Percentiles rank a stretch among this genome's conserved stretches.
Evolutionary conservation across 192 early-diverging fungal species (phyloP).

Genomic region (Entrophospora sp.): DNA sequence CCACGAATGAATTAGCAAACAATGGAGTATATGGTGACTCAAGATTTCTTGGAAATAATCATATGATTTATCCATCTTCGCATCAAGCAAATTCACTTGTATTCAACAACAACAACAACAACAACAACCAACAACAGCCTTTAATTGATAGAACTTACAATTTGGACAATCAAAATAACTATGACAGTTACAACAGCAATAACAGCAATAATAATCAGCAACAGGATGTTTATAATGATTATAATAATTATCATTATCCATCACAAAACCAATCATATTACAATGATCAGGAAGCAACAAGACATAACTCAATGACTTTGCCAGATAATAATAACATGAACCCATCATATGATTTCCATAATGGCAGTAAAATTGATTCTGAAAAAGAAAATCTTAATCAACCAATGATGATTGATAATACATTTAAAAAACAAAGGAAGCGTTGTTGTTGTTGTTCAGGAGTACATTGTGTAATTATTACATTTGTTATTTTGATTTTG

Average conservation of each 20-base stretch:
- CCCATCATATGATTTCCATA: background rate
- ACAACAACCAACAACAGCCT: background rate
- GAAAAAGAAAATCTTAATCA: background rate
- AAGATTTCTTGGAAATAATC: background rate
- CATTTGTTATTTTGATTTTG: background rate
- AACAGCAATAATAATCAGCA: background rate
- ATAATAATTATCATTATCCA: background rate
- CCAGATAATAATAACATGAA: background rate
- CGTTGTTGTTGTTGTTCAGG: slow-evolving; percentile 16
- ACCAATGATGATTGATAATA: background rate
- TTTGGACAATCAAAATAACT: background rate
- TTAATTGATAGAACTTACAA: background rate
- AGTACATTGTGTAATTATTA: slow-evolving; percentile 9
- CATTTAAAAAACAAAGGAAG: background rate
- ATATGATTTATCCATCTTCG: background rate
- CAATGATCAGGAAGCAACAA: background rate
- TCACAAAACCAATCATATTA: background rate
- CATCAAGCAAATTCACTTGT: background rate
- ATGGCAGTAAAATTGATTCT: background rate
- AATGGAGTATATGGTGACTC: background rate
- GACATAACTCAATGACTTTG: background rate
- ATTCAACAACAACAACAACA: background rate
- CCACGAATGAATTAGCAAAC: background rate
- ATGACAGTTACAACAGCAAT: background rate
- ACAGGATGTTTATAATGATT: slow-evolving; percentile 3